phyloP scores from a whole-genome alignment of 495 filamentous ascomycete genomes.

The Chaetomium fimeti region DNA sequence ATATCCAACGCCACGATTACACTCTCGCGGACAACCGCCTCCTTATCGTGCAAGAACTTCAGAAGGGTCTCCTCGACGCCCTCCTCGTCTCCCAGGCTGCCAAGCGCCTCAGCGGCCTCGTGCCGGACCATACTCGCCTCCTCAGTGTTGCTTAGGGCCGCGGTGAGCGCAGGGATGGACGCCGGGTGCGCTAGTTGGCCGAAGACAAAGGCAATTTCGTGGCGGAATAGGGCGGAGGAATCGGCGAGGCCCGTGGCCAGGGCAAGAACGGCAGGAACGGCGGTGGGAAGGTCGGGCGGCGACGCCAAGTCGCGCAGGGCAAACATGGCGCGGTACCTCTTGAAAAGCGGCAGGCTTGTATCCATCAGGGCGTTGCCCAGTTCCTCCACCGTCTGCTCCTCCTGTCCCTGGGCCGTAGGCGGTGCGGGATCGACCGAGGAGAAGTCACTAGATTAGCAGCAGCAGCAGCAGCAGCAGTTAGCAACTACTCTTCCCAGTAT shows the following conservation, averaged over 20 bases:
- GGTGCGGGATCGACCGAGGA: slow-evolving; percentile 95
- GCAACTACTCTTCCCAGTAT: not conserved
- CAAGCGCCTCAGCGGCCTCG: slow-evolving; percentile 96
- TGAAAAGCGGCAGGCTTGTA: slow-evolving; percentile 74
- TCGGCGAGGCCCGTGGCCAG: slow-evolving; percentile 86
- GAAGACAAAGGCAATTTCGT: slow-evolving; percentile 98
- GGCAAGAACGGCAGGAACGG: slow-evolving; percentile 75
- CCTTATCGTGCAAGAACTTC: slow-evolving; percentile 82
- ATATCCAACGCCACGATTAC: slow-evolving; percentile 95
- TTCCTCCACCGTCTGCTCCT: slow-evolving; percentile 64
- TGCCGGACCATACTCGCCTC: slow-evolving; percentile 96
- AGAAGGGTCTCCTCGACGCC: slow-evolving; percentile 84
- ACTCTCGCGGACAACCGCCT: slow-evolving; percentile 91
- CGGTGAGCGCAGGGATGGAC: slow-evolving; percentile 85
- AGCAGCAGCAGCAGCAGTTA: slow-evolving; percentile 4
- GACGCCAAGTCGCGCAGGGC: slow-evolving; percentile 89
- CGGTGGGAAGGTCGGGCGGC: slow-evolving; percentile 83
- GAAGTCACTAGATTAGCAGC: slow-evolving; percentile 64
- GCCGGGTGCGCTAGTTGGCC: slow-evolving; percentile 93
- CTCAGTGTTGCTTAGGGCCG: slow-evolving; percentile 69
- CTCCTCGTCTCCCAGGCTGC: slow-evolving; percentile 88
- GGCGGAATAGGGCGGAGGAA: slow-evolving; percentile 88
- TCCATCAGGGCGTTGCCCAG: slow-evolving; percentile 76
- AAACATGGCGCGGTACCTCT: slow-evolving; percentile 97
- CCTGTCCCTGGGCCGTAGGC: slow-evolving; percentile 64